Evolutionary conservation across 1,284 basidiomycete species (phyloP).

Genomic region (Sporisorium sorghi): DNA sequence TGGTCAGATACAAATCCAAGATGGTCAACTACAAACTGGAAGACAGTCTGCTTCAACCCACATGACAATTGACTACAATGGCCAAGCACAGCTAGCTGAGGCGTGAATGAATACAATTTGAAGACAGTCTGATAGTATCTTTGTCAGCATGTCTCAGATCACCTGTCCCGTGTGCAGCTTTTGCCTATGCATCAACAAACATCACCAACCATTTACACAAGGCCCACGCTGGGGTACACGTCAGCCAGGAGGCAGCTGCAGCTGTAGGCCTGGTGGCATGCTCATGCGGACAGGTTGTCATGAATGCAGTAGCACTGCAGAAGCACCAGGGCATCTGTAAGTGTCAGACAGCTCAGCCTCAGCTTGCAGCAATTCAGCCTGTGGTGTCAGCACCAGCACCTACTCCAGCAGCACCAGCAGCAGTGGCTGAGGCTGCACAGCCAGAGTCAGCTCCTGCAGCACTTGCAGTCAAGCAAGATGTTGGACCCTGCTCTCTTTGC

Average conservation of each 20-base stretch:
- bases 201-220: background rate
- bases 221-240: background rate
- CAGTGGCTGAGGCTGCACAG: background rate
- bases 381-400: too few species aligned
- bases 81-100: too few species aligned
- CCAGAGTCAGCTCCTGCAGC: background rate
- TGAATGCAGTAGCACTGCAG: slow-evolving; percentile 14
- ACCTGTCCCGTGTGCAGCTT: background rate
- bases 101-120: too few species aligned
- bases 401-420: too few species aligned
- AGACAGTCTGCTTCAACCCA: background rate
- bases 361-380: background rate
- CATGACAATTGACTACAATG: too few species aligned
- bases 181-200: background rate
- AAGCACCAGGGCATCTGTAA: slow-evolving; percentile 22
- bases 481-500: background rate
- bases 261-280: slow-evolving; percentile 22
- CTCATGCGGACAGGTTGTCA: slow-evolving; percentile 19
- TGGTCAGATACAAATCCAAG: background rate
- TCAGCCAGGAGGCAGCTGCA: slow-evolving; percentile 6
- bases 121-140: background rate
- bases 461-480: too few species aligned
- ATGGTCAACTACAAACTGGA: background rate
- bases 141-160: background rate
- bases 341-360: slow-evolving; percentile 5